phyloP scores from a whole-genome alignment of 169 alveolate species.

The Plasmodium gonderi region DNA sequence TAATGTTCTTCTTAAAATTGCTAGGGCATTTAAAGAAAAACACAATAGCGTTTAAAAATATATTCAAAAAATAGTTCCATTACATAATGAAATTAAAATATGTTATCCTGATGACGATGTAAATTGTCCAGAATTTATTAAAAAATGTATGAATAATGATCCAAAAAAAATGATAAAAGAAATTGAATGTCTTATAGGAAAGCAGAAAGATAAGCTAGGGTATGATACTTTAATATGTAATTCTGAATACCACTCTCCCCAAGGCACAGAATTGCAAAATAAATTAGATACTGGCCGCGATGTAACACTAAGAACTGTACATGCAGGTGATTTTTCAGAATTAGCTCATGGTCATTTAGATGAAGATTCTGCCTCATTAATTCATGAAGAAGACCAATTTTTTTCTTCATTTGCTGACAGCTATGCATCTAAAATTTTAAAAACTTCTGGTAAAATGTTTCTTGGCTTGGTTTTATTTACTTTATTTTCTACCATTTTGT shows the following conservation, averaged over 20 bases:
- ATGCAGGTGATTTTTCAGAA: too few species aligned
- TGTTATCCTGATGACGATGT: not conserved
- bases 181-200: not conserved
- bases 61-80: not conserved
- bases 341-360: too few species aligned
- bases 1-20: not conserved
- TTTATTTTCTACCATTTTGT: not conserved
- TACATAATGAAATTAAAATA: not conserved
- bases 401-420: not conserved
- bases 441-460: not conserved
- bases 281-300: too few species aligned
- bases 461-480: not conserved
- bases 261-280: too few species aligned
- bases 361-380: too few species aligned
- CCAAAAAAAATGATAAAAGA: not conserved
- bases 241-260: too few species aligned
- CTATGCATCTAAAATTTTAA: not conserved
- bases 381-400: not conserved
- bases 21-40: not conserved
- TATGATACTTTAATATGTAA: too few species aligned
- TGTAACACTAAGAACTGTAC: too few species aligned
- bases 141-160: not conserved
- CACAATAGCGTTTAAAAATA: not conserved
- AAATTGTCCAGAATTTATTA: not conserved
- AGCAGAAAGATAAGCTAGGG: not conserved